Conservation (phyloP, 345 rosid species). For the Leavenworthia alabamica region DNA sequence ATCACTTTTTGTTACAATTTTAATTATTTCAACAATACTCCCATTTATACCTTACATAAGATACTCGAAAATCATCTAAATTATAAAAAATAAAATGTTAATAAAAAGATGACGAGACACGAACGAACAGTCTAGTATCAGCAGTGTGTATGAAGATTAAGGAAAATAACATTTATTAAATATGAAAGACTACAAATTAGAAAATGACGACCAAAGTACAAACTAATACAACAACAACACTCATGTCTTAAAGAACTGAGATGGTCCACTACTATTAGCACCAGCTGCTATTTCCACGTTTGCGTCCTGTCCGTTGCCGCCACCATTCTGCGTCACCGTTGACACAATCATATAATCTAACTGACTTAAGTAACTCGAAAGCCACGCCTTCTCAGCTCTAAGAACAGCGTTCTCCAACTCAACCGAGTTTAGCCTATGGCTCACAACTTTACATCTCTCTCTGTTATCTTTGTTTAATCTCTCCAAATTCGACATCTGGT, state of each 20-base stretch:
- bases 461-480: conserved; percentile 31
- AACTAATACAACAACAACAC: neutral
- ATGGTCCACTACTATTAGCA: conserved; percentile 20
- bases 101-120: neutral
- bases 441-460: conserved; percentile 16
- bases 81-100: neutral
- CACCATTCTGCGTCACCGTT: conserved; percentile 9
- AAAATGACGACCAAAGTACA: neutral
- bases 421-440: conserved; percentile 14
- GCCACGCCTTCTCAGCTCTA: conserved; percentile 34
- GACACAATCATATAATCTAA: conserved; percentile 25
- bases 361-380: conserved; percentile 29
- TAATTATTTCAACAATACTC: neutral
- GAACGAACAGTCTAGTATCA: neutral
- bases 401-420: conserved; percentile 39
- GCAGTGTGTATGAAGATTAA: neutral
- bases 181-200: neutral
- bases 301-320: conserved; percentile 13
- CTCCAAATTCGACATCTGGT: conserved; percentile 47
- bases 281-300: conserved; percentile 21
- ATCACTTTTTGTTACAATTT: neutral
- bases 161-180: neutral
- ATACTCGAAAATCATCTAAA: neutral
- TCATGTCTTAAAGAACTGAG: conserved; percentile 22
- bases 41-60: neutral